phyloP scores from a whole-genome alignment of 2,329 filamentous ascomycete genomes.

The Ophiostoma quercus region DNA sequence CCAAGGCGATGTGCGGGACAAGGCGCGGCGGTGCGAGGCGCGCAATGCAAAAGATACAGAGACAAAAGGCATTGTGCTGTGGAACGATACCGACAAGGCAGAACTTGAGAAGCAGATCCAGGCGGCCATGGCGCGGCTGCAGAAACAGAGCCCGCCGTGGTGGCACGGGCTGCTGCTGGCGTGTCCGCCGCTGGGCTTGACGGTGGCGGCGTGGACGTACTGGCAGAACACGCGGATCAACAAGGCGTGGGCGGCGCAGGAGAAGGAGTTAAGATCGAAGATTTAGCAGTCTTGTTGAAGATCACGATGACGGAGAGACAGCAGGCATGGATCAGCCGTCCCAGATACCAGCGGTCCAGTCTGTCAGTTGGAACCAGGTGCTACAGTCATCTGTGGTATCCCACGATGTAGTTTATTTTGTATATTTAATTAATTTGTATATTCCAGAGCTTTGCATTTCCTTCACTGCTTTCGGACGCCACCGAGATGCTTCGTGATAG shows the following conservation, averaged over 20 bases:
- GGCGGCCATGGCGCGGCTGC: slow-evolving; percentile 59
- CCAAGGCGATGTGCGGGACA: slow-evolving; percentile 79
- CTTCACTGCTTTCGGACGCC: too few relatives aligned
- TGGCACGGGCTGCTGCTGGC: slow-evolving; percentile 68
- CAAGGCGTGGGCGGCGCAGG: slow-evolving; percentile 61
- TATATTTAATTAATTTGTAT: too few relatives aligned
- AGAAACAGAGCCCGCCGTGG: slow-evolving; percentile 64
- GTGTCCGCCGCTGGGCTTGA: slow-evolving; percentile 68
- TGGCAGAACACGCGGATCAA: slow-evolving; percentile 67
- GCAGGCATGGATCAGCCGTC: too few relatives aligned
- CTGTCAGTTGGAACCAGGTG: too few relatives aligned
- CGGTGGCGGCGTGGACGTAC: slow-evolving; percentile 64
- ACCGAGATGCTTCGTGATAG: too few relatives aligned
- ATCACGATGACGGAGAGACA: too few relatives aligned
- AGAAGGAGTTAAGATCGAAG: slow-evolving; percentile 32
- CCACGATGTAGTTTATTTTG: too few relatives aligned
- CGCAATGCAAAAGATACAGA: slow-evolving; percentile 41
- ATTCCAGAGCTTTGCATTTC: too few relatives aligned
- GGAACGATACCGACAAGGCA: slow-evolving; percentile 76
- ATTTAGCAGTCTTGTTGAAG: neutral
- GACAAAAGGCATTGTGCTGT: slow-evolving; percentile 65
- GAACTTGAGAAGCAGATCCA: slow-evolving; percentile 64
- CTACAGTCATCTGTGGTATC: neutral
- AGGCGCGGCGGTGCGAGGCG: slow-evolving; percentile 68
- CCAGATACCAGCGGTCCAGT: too few relatives aligned